A percentile compares a stretch with the other conserved stretches of the same genome.
phyloP scores from a whole-genome alignment of 352 stramenopile species.

The Hyaloperonospora brassicae region DNA sequence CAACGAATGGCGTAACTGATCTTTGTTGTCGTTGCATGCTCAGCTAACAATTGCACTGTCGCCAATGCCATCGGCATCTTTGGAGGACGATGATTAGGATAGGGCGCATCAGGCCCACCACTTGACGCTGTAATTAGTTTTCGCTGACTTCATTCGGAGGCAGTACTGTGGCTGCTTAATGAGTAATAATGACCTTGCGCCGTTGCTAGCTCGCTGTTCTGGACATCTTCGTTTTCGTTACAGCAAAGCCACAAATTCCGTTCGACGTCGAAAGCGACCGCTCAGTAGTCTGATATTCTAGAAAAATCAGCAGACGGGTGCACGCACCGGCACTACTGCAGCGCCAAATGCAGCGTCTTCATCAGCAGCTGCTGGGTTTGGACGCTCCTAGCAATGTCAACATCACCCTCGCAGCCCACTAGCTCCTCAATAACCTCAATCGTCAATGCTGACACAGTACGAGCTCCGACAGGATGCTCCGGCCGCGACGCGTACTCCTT shows the following conservation, averaged over 20 bases:
- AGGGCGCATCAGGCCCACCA: slow-evolving; percentile 10
- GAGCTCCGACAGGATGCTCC: slow-evolving; percentile 9
- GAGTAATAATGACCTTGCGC: slow-evolving; percentile 21
- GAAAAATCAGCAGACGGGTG: not conserved
- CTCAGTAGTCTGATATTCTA: slow-evolving; percentile 14
- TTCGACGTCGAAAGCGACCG: not conserved
- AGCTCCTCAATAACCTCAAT: slow-evolving; percentile 59
- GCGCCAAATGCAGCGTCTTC: slow-evolving; percentile 68
- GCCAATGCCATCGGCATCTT: slow-evolving; percentile 38
- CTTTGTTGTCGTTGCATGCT: slow-evolving; percentile 3
- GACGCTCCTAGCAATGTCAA: slow-evolving; percentile 39
- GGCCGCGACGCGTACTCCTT: slow-evolving; percentile 37
- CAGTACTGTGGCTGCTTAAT: slow-evolving; percentile 25
- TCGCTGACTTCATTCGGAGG: slow-evolving; percentile 22
- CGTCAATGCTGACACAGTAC: slow-evolving; percentile 30
- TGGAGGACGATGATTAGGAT: slow-evolving; percentile 47
- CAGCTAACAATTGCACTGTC: slow-evolving; percentile 64
- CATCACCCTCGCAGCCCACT: slow-evolving; percentile 41
- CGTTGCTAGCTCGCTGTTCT: slow-evolving; percentile 13
- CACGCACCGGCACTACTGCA: slow-evolving; percentile 15
- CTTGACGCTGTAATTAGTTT: slow-evolving; percentile 29
- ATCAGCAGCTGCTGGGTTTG: slow-evolving; percentile 55
- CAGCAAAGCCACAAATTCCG: too few relatives aligned
- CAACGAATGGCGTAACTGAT: too few relatives aligned
- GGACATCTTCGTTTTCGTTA: not conserved